Evolutionary conservation across 2,329 filamentous ascomycete genomes (phyloP), one percentile per base, ranked within the genome.

Genomic region (Nemania bipapillata): DNA sequence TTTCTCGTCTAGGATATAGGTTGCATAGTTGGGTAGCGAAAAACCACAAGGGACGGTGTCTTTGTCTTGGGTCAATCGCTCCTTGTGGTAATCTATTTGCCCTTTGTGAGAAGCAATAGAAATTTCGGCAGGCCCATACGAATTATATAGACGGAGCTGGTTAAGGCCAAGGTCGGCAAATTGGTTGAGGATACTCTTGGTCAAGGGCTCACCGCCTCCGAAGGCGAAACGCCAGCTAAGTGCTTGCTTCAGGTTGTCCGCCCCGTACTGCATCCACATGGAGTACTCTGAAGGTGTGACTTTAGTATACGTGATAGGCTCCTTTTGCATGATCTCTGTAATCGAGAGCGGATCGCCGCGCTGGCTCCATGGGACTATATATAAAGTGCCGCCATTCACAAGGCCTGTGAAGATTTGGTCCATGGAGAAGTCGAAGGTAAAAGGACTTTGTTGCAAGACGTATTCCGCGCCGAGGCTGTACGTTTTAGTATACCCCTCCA

Each of bases 1-100:
- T 1, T 81, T 37, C 3, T 77, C 67, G 68, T 84, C 83, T 0
- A 85, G 24, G 45, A 86, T 78, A 66, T 81, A 83, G 20, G 77
- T 60, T 1, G 15, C 3, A 26, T 71, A 71, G 56, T 72, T 71
- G 3, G 68, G 65, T 0, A 71, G 15, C 0, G 70, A 49, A 15
- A 37, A 60, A 3, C 70, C 70, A 37, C 50, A 68, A 0, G 66
- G 68, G 15, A 66, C 69, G 15, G 15, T 40, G 15, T 40, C 37
- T 12, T 7, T 24, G 45, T 6, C 20, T 52, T 20, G n/a, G 30
- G 15, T 50, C 50, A 4, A 53, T n/a, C 17, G 8, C 24, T 42
- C 12, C 2, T 28, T 20, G 22, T 32, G 55, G 49, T 70, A 70
- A 4, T 32, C 20, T 7, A 72, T 63, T 15, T 60, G 40, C 50